Evolutionary conservation across 176 grass and related monocot species (phyloP).

Genomic region (Zoysia pacifica): DNA sequence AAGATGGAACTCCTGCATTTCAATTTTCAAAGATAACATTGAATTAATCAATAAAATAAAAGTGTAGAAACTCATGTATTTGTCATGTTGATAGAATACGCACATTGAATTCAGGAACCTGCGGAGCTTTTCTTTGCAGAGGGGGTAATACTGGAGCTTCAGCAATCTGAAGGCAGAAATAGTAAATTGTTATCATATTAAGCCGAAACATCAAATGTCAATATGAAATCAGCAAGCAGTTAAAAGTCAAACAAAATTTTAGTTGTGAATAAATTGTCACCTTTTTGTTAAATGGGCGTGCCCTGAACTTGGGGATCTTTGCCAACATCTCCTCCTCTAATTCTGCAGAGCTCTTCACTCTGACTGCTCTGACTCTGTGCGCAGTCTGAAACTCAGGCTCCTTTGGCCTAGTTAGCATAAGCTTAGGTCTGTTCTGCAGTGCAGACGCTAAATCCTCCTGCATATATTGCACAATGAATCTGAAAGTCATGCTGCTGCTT

Average conservation of each 20-base stretch:
- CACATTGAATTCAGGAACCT: constrained; percentile 77
- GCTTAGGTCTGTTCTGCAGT: constrained; percentile 60
- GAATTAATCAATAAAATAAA: neutral
- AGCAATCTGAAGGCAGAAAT: constrained; percentile 62
- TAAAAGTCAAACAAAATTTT: neutral
- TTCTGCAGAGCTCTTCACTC: constrained; percentile 80
- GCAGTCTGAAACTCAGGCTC: constrained; percentile 84
- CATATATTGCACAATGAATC: constrained; percentile 19
- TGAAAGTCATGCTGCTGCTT: constrained; percentile 3
- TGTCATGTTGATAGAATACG: constrained; percentile 12
- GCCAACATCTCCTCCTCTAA: constrained; percentile 94
- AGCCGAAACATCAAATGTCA: neutral
- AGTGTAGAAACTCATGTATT: neutral
- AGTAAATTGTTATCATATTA: neutral
- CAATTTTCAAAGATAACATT: constrained; percentile 13
- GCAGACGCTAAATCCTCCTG: constrained; percentile 58
- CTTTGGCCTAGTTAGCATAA: constrained; percentile 89
- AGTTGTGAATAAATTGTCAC: constrained; percentile 40
- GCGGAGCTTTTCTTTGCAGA: constrained; percentile 61
- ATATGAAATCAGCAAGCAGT: neutral
- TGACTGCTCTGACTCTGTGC: constrained; percentile 73
- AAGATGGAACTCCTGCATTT: constrained; percentile 73
- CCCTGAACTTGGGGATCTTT: constrained; percentile 98
- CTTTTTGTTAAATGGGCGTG: constrained; percentile 90
- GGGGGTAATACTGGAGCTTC: constrained; percentile 66